A percentile compares a stretch with the other conserved stretches of the same genome.
These are phyloP conservation scores for Colletotrichum orbiculare DNA, from an alignment of 2,329 filamentous ascomycete genomes.

Conservation along the genomic window DNA sequence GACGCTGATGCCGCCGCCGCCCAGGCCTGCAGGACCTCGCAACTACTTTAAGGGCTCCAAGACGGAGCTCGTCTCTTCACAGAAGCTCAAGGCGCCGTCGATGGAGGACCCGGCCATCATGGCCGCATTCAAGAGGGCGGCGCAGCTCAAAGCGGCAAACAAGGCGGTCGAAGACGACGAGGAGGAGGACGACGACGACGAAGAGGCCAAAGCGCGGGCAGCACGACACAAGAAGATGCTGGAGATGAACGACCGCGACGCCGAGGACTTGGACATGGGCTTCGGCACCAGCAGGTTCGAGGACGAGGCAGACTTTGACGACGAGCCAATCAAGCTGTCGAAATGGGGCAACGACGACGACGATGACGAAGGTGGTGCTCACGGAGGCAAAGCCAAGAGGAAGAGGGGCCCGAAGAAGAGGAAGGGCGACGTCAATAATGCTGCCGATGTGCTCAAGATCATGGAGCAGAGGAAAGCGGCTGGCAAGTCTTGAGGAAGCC, in stretches of 20 bases:
- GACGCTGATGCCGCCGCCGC: constrained; percentile 59
- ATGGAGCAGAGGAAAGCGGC: constrained; percentile 70
- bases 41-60: constrained; percentile 74
- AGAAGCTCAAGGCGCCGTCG: constrained; percentile 62
- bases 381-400: constrained; percentile 65
- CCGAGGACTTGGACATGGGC: constrained; percentile 92
- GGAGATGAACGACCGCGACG: constrained; percentile 78
- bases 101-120: constrained; percentile 82
- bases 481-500: constrained; percentile 33
- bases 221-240: constrained; percentile 81
- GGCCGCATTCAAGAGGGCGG: constrained; percentile 87
- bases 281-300: constrained; percentile 90
- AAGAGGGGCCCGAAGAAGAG: constrained; percentile 80
- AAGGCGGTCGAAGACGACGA: constrained; percentile 42
- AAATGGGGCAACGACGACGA: constrained; percentile 69
- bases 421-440: constrained; percentile 83
- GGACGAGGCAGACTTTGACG: constrained; percentile 86
- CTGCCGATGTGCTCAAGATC: constrained; percentile 81
- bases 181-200: constrained; percentile 53
- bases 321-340: constrained; percentile 73
- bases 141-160: constrained; percentile 63
- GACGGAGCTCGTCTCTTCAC: constrained; percentile 63
- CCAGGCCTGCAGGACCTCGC: constrained; percentile 53
- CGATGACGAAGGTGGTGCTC: constrained; percentile 59
- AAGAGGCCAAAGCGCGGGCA: constrained; percentile 66